Percentiles rank a stretch among this genome's conserved stretches.
These are phyloP conservation scores for Hypomyces perniciosus DNA, from an alignment of 2,329 filamentous ascomycete genomes.

Conservation along the genomic window DNA sequence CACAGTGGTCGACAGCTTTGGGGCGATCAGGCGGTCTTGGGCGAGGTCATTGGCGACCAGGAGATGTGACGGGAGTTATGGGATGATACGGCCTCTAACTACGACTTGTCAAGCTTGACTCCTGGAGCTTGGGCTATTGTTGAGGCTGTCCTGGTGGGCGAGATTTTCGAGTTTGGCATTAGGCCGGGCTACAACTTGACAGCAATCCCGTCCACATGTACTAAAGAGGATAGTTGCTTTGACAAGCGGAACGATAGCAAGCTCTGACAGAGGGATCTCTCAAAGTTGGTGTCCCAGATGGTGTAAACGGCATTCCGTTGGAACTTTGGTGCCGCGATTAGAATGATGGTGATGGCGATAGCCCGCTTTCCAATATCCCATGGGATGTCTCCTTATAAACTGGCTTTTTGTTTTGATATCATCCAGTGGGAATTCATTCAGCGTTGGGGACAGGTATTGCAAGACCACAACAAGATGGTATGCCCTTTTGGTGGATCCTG, in stretches of 20 bases:
- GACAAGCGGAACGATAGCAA: constrained; percentile 22
- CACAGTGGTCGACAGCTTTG: constrained; percentile 28
- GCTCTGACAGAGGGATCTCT: constrained; percentile 20
- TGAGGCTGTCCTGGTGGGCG: constrained; percentile 22
- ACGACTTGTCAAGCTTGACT: constrained; percentile 11
- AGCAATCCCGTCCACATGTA: constrained; percentile 26
- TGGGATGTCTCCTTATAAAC: constrained; percentile 3
- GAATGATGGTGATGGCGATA: neutral
- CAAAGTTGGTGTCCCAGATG: constrained; percentile 14
- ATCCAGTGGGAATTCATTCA: constrained; percentile 3
- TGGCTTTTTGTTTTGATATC: neutral
- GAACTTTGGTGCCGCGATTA: neutral
- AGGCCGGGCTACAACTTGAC: constrained; percentile 34
- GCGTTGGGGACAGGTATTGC: too few species aligned
- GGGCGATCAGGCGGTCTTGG: constrained; percentile 34
- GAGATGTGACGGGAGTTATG: constrained; percentile 31
- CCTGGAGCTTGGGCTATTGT: constrained; percentile 22
- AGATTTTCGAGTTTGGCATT: constrained; percentile 33
- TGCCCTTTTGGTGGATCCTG: too few species aligned
- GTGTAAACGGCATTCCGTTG: neutral
- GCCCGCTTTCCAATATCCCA: neutral
- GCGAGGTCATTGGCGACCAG: constrained; percentile 34
- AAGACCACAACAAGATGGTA: too few species aligned
- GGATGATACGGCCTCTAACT: constrained; percentile 23
- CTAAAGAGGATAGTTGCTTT: constrained; percentile 32